phyloP scores from a whole-genome alignment of 768 basidiomycete species.

The Suillus subluteus region DNA sequence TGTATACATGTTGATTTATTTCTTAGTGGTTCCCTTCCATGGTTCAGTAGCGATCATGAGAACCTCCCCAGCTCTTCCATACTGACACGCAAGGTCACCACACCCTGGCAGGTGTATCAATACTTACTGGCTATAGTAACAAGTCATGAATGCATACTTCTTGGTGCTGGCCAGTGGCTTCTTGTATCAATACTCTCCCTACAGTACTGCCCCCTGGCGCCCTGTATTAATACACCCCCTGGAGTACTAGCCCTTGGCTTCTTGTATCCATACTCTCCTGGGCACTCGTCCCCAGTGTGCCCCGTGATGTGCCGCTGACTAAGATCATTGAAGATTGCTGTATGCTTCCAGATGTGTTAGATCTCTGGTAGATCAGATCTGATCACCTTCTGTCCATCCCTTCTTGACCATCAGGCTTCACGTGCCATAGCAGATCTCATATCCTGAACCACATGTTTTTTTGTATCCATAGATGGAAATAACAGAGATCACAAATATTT shows the following conservation, averaged over 20 bases:
- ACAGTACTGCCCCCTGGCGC: too few relatives aligned
- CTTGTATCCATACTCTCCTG: neutral
- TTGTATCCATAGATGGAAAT: neutral
- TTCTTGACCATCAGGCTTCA: neutral
- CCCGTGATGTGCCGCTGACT: too few relatives aligned
- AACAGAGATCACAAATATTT: neutral
- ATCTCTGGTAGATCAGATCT: neutral
- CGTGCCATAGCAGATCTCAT: neutral
- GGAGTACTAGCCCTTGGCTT: neutral
- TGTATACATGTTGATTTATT: too few relatives aligned
- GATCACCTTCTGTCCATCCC: neutral
- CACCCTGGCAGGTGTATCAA: too few relatives aligned
- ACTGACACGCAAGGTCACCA: too few relatives aligned
- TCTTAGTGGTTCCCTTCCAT: too few relatives aligned
- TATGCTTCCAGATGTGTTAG: neutral
- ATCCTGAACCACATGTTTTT: neutral
- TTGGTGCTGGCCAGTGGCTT: neutral
- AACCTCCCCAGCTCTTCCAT: too few relatives aligned
- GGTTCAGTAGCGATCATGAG: too few relatives aligned
- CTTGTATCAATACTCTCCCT: neutral
- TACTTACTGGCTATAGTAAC: too few relatives aligned
- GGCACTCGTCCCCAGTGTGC: neutral
- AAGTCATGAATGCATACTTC: neutral
- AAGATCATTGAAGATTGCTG: neutral
- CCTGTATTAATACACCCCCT: neutral